Evolutionary conservation across 345 rosid genomes (phyloP).

Genomic region (Murraya koenigii): DNA sequence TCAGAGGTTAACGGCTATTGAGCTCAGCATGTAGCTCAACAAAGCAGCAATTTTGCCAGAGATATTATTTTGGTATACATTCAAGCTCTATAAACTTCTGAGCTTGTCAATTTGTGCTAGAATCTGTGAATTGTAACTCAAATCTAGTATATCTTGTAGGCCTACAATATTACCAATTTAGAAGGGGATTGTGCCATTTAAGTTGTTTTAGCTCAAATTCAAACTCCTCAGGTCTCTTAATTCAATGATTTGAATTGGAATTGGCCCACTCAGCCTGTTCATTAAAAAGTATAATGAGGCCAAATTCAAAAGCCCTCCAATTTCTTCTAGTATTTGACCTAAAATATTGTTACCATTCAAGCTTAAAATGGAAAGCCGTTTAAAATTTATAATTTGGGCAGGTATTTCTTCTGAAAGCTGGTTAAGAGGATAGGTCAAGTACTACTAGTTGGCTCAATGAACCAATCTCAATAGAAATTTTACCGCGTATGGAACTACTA

Average conservation of each 20-base stretch:
- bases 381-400: neutral
- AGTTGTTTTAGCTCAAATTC: constrained; percentile 13
- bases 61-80: constrained; percentile 37
- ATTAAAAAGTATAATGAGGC: constrained; percentile 17
- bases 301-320: constrained; percentile 12
- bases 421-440: constrained; percentile 27
- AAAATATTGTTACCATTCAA: constrained; percentile 20
- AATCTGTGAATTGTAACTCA: constrained; percentile 35
- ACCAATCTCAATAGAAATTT: constrained; percentile 23
- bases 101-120: constrained; percentile 35
- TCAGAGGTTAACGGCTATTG: constrained; percentile 28
- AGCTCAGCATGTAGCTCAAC: constrained; percentile 26
- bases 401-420: constrained; percentile 15
- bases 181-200: constrained; percentile 11
- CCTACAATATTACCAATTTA: constrained; percentile 30
- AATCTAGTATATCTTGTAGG: constrained; percentile 31
- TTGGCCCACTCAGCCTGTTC: constrained; percentile 29
- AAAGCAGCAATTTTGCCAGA: constrained; percentile 28
- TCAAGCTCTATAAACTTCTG: constrained; percentile 21
- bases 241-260: constrained; percentile 24
- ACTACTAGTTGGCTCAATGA: constrained; percentile 8
- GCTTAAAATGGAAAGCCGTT: constrained; percentile 4
- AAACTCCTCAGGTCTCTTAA: constrained; percentile 13
- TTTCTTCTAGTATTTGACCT: constrained; percentile 17
- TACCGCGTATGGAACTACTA: constrained; percentile 15